These are phyloP conservation scores for Citrus cavaleriei DNA, from an alignment of 345 rosid genomes.

Conservation along the genomic window DNA sequence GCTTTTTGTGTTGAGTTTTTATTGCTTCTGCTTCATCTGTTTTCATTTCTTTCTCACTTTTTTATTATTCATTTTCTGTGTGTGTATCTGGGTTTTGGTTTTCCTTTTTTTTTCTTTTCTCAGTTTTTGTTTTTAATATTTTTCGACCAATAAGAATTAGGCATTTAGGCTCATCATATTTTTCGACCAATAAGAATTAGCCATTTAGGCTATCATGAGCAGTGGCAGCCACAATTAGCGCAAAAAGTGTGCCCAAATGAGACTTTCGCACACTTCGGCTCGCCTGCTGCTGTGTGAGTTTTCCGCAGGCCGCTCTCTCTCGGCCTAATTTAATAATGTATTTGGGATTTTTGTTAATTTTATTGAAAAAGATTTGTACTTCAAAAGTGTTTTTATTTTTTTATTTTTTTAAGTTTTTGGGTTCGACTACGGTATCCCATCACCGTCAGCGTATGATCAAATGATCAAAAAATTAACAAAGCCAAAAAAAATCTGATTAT, in stretches of 20 bases:
- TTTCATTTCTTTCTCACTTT: background rate
- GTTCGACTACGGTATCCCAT: too few species aligned
- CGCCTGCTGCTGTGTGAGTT: background rate
- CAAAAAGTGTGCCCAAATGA: background rate
- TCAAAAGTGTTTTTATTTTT: too few species aligned
- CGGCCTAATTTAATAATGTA: background rate
- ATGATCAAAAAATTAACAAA: too few species aligned
- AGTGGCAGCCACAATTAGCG: background rate
- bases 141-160: too few species aligned
- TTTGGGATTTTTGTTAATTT: background rate
- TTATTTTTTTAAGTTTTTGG: too few species aligned
- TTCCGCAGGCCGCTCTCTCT: background rate
- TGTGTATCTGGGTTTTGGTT: too few species aligned
- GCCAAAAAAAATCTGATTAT: too few species aligned
- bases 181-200: too few species aligned
- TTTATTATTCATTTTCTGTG: background rate
- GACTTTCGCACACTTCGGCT: too few species aligned
- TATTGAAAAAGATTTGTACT: too few species aligned
- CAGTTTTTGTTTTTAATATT: background rate
- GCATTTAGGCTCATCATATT: background rate
- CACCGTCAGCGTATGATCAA: too few species aligned
- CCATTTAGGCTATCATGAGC: background rate
- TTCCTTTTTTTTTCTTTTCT: background rate
- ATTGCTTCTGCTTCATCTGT: background rate
- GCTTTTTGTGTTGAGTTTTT: background rate